Conservation (phyloP, 225 moss, liverwort and hornwort genomes). For the Pleurozium schreberi region DNA sequence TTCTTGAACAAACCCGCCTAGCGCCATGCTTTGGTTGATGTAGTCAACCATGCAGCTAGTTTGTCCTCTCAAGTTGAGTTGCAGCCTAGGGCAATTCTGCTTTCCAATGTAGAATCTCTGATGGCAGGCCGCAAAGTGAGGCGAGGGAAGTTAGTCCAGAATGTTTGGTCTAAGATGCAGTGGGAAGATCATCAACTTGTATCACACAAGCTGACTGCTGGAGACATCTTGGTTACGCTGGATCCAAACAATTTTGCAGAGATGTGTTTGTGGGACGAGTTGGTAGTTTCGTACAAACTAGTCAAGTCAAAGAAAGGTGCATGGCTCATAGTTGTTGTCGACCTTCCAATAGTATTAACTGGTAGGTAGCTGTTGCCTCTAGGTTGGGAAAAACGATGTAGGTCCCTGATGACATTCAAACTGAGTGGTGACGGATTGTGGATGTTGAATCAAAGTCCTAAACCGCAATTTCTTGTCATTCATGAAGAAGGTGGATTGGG, state of each 20-base stretch:
- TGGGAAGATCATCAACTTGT: background rate
- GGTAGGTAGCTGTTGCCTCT: background rate
- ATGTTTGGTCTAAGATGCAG: too few species aligned
- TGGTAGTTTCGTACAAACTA: background rate
- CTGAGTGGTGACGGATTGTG: background rate
- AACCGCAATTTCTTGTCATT: background rate
- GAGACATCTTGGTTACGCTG: background rate
- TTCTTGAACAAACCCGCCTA: too few species aligned
- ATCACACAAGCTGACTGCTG: fast-evolving
- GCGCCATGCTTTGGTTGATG: too few species aligned
- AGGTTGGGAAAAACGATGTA: background rate
- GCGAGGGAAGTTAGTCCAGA: too few species aligned
- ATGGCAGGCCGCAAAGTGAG: too few species aligned
- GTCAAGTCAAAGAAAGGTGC: background rate
- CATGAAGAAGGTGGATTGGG: background rate
- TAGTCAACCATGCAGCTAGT: too few species aligned
- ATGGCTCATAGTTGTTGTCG: background rate
- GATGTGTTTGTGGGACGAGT: background rate
- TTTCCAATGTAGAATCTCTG: too few species aligned
- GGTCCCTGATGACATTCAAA: background rate
- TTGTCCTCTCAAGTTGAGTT: too few species aligned
- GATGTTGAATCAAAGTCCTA: background rate
- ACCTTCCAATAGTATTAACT: background rate
- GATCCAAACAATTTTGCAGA: background rate
- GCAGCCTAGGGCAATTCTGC: too few species aligned